phyloP scores from a whole-genome alignment of 176 grass and related monocot species.

The Lolium multiflorum region DNA sequence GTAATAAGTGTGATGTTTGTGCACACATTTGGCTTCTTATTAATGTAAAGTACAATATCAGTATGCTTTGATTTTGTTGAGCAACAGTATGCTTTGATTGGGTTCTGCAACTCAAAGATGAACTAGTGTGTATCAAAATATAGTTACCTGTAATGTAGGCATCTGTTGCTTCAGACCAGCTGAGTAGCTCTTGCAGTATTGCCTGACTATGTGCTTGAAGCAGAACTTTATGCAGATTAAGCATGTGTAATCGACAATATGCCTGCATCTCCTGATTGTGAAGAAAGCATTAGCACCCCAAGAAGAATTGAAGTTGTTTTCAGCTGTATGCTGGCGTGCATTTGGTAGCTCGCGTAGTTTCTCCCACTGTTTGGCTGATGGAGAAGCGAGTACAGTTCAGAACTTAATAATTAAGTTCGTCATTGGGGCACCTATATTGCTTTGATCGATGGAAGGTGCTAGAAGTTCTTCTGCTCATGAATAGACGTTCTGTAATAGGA shows the following conservation, averaged over 20 bases:
- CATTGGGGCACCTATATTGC: neutral
- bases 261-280: neutral
- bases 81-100: no score
- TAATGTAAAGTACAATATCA: neutral
- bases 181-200: neutral
- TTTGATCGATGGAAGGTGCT: neutral
- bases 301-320: neutral
- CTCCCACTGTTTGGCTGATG: neutral
- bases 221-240: slow-evolving; percentile 4
- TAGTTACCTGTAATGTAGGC: slow-evolving; percentile 18
- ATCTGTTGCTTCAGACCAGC: neutral
- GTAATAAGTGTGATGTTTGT: slow-evolving; percentile 16
- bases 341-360: neutral
- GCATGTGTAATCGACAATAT: neutral
- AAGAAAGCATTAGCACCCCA: neutral
- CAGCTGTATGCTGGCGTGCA: neutral
- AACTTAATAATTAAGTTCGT: neutral
- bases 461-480: neutral
- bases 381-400: neutral
- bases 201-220: slow-evolving; percentile 11
- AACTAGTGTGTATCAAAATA: neutral
- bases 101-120: neutral
- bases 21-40: slow-evolving; percentile 20
- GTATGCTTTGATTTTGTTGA: neutral
- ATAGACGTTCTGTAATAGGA: neutral